Base-by-base conservation (phyloP, 495 filamentous ascomycete genomes). In the Astrothelium subdiscretum region DNA sequence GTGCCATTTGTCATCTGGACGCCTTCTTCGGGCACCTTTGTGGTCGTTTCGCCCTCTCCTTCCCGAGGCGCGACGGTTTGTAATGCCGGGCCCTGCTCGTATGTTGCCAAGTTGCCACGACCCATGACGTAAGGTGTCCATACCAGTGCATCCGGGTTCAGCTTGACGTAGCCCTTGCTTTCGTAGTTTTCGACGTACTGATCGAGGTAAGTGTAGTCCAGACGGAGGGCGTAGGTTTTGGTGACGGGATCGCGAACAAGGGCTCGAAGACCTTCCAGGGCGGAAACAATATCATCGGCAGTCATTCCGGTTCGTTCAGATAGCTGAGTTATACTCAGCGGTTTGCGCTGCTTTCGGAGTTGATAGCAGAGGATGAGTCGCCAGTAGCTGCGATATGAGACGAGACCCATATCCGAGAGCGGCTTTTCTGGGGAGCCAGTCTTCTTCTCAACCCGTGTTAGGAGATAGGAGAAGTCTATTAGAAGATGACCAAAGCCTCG, bases 121-220 rank as follows among this genome's bases (percentile, higher is more conserved):
- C 92, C 92, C 90, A 96, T 97, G 59, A 98, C 83, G 73, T 94
- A 98, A 13, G 95, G 94, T n/a, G 90, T 96, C 94, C 94, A 98
- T 2, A 92, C 85, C 40, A 98, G 80, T 11, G 84, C 83, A 62
- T 86, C 83, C 1, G 86, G 84, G 67, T 95, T 91, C 40, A 98
- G 83, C 63, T 84, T 88, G 18, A 95, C 85, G 66, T 96, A 92
- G 6, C 84, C 82, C 70, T 96, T 96, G 58, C 77, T 80, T 72
- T 96, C 89, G 85, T 91, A 92, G 59, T 88, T 88, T 12, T 81
- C 79, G 62, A 97, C 89, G 69, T 92, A 92, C 63, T 92, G 84
- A 54, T 84, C 80, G 68, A 91, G 95, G 66, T 87, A 96, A 0
- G 81, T 75, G 60, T 87, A 81, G 69, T 97, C 91, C 29, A 97